These are phyloP conservation scores for Cladophialophora immunda DNA, from an alignment of 2,329 filamentous ascomycete species.

Conservation along the genomic window DNA sequence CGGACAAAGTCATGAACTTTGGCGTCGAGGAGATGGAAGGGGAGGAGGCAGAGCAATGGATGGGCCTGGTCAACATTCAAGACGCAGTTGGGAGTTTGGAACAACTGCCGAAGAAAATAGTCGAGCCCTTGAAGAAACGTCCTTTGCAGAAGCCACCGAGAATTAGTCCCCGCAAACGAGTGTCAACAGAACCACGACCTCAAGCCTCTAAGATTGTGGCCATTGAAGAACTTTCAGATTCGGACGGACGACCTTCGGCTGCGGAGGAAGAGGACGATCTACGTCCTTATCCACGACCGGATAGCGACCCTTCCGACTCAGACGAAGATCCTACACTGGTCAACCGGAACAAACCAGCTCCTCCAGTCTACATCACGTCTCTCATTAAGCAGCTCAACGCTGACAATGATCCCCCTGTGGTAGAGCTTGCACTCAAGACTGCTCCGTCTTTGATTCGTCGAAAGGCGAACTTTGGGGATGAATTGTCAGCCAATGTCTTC, in stretches of 20 bases:
- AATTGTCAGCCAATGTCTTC: slow-evolving; percentile 83
- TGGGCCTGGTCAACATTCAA: slow-evolving; percentile 67
- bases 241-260: slow-evolving; percentile 49
- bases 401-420: slow-evolving; percentile 82
- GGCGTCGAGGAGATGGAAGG: slow-evolving; percentile 79
- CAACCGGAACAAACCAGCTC: slow-evolving; percentile 79
- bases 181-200: slow-evolving; percentile 30
- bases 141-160: slow-evolving; percentile 10
- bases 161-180: slow-evolving; percentile 15
- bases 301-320: slow-evolving; percentile 87
- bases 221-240: slow-evolving; percentile 70
- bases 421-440: slow-evolving; percentile 78
- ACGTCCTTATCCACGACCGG: slow-evolving; percentile 81
- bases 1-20: slow-evolving; percentile 79
- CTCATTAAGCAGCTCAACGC: slow-evolving; percentile 63
- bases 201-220: slow-evolving; percentile 57
- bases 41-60: slow-evolving; percentile 78
- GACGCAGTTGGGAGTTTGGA: slow-evolving; percentile 67
- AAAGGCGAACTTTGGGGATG: slow-evolving; percentile 86
- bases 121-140: slow-evolving; percentile 34
- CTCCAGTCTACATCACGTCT: slow-evolving; percentile 70
- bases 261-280: slow-evolving; percentile 62
- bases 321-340: slow-evolving; percentile 92
- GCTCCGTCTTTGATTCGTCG: slow-evolving; percentile 84
- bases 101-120: slow-evolving; percentile 31